phyloP scores from a whole-genome alignment of 768 basidiomycete genomes.

The Kwoniella sp. region DNA sequence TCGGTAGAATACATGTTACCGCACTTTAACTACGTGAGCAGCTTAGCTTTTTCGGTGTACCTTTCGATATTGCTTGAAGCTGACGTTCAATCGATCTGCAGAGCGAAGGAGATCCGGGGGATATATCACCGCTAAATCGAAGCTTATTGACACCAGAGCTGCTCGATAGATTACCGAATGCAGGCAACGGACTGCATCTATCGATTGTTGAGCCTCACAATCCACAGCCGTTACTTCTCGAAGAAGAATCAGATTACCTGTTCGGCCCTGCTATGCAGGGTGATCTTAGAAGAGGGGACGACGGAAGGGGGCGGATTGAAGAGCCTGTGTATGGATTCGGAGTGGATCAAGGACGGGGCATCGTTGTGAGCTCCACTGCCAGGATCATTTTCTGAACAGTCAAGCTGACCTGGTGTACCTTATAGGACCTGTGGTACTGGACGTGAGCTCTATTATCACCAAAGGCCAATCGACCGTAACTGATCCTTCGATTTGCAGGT shows the following conservation, averaged over 20 bases:
- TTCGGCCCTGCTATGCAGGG: conserved; percentile 30
- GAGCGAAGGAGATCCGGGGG: conserved; percentile 9
- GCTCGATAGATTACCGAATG: conserved; percentile 26
- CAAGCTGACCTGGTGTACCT: neutral
- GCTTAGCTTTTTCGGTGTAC: neutral
- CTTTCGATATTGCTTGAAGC: no score
- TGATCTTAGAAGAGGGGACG: conserved; percentile 5
- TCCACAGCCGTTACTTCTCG: conserved; percentile 38
- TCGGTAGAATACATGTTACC: conserved; percentile 51
- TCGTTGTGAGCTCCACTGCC: conserved; percentile 33
- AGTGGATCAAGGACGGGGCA: conserved; percentile 39
- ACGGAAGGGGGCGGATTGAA: conserved; percentile 28
- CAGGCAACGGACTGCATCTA: conserved; percentile 24
- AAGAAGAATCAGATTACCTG: conserved; percentile 36
- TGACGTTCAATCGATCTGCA: neutral
- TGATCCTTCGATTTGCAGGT: conserved; percentile 15
- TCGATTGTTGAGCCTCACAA: conserved; percentile 39
- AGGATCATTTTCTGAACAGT: neutral
- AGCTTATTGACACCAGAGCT: conserved; percentile 19
- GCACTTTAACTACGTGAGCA: conserved; percentile 36
- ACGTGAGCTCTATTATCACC: conserved; percentile 39
- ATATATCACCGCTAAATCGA: conserved; percentile 17
- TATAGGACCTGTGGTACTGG: conserved; percentile 51
- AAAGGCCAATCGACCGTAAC: no score
- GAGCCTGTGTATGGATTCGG: conserved; percentile 49